These are phyloP conservation scores for Penicillium simplicissimum DNA, from an alignment of 495 filamentous ascomycete genomes.

Conservation along the genomic window DNA sequence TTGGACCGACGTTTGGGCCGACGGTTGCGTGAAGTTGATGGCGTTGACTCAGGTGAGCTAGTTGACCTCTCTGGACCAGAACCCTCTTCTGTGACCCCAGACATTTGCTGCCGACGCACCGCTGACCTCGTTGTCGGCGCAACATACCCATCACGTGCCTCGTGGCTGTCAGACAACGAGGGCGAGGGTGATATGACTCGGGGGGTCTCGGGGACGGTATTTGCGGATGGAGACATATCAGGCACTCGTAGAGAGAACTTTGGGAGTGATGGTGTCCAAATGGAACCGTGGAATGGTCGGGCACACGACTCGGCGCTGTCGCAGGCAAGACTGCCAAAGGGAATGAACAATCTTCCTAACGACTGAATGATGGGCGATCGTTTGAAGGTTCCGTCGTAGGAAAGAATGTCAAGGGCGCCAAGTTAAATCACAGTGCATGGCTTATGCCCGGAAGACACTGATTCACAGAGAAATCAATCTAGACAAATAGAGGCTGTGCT, in stretches of 20 bases:
- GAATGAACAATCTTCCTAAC: conserved; percentile 20
- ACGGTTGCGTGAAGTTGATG: conserved; percentile 39
- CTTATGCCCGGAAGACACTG: not conserved
- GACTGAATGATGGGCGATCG: conserved; percentile 31
- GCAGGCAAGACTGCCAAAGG: conserved; percentile 29
- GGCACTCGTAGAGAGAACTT: conserved; percentile 44
- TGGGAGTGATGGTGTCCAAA: conserved; percentile 46
- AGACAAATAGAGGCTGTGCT: conserved; percentile 29
- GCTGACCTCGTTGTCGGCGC: conserved; percentile 67
- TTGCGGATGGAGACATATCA: conserved; percentile 52
- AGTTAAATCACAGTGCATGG: conserved; percentile 9
- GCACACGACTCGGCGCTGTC: conserved; percentile 25
- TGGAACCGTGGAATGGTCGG: conserved; percentile 53
- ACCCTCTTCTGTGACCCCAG: conserved; percentile 43
- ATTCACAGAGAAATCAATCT: conserved; percentile 11
- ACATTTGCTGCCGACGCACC: conserved; percentile 50
- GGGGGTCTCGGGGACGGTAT: conserved; percentile 61
- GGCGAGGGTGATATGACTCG: conserved; percentile 72
- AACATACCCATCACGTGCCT: conserved; percentile 54
- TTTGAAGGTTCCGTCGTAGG: conserved; percentile 8
- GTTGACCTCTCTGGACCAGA: conserved; percentile 27
- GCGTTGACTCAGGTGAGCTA: conserved; percentile 22
- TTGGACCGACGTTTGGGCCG: conserved; percentile 41
- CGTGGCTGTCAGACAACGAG: conserved; percentile 57
- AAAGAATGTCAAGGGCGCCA: conserved; percentile 1